Conservation (phyloP, 2,329 filamentous ascomycete species). For the Pseudogymnoascus sp. region DNA sequence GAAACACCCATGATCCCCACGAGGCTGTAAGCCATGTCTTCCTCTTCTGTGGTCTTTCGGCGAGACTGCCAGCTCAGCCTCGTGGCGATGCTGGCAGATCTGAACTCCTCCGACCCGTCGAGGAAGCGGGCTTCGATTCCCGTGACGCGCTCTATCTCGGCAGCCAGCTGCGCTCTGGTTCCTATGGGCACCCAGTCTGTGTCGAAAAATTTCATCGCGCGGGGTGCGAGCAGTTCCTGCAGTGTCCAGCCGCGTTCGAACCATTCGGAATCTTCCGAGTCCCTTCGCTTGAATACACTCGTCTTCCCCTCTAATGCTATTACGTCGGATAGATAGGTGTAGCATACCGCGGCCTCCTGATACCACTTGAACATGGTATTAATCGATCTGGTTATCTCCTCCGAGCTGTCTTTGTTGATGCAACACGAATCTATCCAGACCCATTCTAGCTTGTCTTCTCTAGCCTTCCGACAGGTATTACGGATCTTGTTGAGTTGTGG, state of each 20-base stretch:
- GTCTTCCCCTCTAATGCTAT: conserved; percentile 3
- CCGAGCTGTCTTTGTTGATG: conserved; percentile 18
- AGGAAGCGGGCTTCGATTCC: conserved; percentile 19
- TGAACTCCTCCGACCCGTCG: conserved; percentile 14
- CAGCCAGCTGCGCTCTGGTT: conserved; percentile 14
- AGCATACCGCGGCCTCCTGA: conserved; percentile 15
- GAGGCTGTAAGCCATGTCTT: conserved; percentile 33
- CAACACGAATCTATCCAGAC: conserved; percentile 19
- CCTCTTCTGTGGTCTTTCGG: conserved; percentile 26
- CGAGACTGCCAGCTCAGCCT: conserved; percentile 31
- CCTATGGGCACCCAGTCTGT: conserved; percentile 17
- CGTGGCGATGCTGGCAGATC: conserved; percentile 27
- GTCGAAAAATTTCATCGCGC: conserved; percentile 20
- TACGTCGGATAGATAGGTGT: conserved; percentile 18
- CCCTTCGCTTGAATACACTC: not conserved
- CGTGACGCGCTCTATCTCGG: conserved; percentile 11
- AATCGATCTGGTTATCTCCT: conserved; percentile 15
- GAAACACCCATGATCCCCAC: conserved; percentile 30
- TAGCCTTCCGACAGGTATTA: conserved; percentile 11
- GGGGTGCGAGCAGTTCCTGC: not conserved
- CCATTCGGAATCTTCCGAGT: not conserved
- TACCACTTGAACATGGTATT: conserved; percentile 21
- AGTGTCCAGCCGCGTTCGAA: not conserved
- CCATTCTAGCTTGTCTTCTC: conserved; percentile 14
- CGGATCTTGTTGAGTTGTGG: conserved; percentile 8